Percentiles rank a stretch among this genome's conserved stretches.
Conservation (phyloP, 2,329 filamentous ascomycete genomes). For the Sarocladium strictum region DNA sequence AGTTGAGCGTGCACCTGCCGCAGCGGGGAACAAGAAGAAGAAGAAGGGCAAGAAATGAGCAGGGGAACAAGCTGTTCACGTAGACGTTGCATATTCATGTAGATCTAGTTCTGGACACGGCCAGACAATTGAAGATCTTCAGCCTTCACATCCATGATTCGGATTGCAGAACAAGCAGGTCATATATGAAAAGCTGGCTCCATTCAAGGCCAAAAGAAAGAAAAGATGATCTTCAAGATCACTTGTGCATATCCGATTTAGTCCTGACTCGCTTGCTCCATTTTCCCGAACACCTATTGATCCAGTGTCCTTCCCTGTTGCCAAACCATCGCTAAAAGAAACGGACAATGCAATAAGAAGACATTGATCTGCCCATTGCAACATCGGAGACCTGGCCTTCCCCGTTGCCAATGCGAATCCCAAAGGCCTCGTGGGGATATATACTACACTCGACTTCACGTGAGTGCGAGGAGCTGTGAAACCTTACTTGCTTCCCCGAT, state of each 20-base stretch:
- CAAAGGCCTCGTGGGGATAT: neutral
- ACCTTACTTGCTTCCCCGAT: neutral
- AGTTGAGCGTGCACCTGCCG: slow-evolving; percentile 51
- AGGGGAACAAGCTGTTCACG: neutral
- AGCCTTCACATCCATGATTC: neutral
- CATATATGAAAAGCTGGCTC: too few relatives aligned
- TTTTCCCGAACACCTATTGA: neutral
- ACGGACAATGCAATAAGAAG: neutral
- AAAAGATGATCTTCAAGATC: neutral
- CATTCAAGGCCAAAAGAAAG: too few relatives aligned
- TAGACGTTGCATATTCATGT: neutral
- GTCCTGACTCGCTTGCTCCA: slow-evolving; percentile 7
- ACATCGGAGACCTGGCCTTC: neutral
- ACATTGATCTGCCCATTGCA: neutral
- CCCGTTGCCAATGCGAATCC: neutral
- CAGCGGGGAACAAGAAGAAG: slow-evolving; percentile 40
- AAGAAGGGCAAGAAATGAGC: slow-evolving; percentile 48
- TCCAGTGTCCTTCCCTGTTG: neutral
- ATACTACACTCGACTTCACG: neutral
- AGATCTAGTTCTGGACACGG: neutral
- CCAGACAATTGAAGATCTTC: neutral
- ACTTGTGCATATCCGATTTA: neutral
- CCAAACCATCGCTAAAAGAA: neutral
- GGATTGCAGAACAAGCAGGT: too few relatives aligned
- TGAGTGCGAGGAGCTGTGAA: too few relatives aligned